Evolutionary conservation across 2,329 filamentous ascomycete genomes (phyloP).

Genomic region (Colletotrichum euphorbiae): DNA sequence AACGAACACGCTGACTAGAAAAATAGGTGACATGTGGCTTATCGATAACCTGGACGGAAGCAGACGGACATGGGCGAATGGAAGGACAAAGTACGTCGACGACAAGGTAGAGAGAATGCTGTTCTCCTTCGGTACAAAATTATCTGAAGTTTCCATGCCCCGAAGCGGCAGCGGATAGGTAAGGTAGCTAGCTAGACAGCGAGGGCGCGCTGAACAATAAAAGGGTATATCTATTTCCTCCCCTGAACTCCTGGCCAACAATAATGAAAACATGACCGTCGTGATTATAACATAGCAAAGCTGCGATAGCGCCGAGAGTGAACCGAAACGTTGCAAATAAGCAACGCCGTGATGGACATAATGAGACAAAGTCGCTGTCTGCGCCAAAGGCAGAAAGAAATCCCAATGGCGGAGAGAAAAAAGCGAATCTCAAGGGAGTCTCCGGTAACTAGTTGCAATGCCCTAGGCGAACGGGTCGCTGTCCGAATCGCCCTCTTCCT

Average conservation of each 20-base stretch:
- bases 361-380: not conserved
- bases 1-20: not conserved
- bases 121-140: no score
- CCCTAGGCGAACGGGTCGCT: no score
- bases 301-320: not conserved
- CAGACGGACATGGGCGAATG: not conserved
- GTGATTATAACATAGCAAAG: not conserved
- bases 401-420: no score
- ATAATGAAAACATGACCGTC: not conserved
- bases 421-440: no score
- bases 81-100: not conserved
- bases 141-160: not conserved
- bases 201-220: not conserved
- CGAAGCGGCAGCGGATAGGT: not conserved
- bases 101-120: not conserved
- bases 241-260: constrained; percentile 13
- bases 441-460: no score
- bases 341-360: not conserved
- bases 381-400: no score
- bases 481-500: not conserved
- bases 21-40: no score
- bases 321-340: not conserved
- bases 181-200: not conserved
- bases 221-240: constrained; percentile 26
- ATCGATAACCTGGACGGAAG: no score